phyloP scores from a whole-genome alignment of 345 rosid species.

The Sonneratia caseolaris region DNA sequence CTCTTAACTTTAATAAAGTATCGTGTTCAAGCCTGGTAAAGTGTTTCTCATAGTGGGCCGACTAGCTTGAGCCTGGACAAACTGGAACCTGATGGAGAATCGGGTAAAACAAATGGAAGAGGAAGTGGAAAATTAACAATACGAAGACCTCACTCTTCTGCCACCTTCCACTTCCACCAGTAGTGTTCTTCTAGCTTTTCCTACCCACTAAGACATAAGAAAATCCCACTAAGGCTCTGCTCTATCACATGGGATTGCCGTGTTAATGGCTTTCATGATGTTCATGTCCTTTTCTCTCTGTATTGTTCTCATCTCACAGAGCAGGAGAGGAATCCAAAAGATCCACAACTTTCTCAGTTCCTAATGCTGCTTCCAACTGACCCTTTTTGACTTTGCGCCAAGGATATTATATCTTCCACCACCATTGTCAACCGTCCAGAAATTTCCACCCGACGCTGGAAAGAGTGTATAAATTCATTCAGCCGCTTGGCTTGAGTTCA shows the following conservation, averaged over 20 bases:
- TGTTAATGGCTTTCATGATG: not conserved
- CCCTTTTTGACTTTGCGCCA: not conserved
- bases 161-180: conserved; percentile 26
- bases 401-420: not conserved
- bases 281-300: not conserved
- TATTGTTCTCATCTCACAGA: not conserved
- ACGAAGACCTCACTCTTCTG: conserved; percentile 7
- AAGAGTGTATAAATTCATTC: not conserved
- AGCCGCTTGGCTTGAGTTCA: not conserved
- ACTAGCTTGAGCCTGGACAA: too few species aligned
- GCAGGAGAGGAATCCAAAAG: not conserved
- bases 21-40: too few species aligned
- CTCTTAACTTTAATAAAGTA: too few species aligned
- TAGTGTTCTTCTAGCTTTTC: conserved; percentile 21
- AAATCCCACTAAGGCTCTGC: conserved; percentile 1
- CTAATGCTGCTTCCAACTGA: not conserved
- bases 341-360: not conserved
- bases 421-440: not conserved
- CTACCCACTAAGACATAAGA: conserved; percentile 1
- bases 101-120: too few species aligned
- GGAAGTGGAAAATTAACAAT: too few species aligned
- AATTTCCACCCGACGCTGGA: not conserved
- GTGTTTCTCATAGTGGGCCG: too few species aligned
- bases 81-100: too few species aligned
- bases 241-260: not conserved